A percentile compares a stretch with the other conserved stretches of the same genome.
Evolutionary conservation across 1,284 basidiomycete species (phyloP).

Genomic region (Retiboletus fuscus): DNA sequence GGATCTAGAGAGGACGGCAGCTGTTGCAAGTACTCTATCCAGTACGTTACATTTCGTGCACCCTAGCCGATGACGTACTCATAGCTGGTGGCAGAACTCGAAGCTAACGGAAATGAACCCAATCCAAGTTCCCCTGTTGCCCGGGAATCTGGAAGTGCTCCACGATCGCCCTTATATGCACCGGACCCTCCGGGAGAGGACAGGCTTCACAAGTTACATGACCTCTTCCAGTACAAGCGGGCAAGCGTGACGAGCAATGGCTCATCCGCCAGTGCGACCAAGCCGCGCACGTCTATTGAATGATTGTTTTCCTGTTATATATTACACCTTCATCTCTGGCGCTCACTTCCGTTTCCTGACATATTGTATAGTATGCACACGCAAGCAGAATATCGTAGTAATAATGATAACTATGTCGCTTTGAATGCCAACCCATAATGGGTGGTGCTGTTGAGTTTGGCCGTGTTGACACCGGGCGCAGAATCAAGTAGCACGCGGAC

Average conservation of each 20-base stretch:
- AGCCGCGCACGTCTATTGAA: conserved; percentile 35
- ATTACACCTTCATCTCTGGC: conserved; percentile 35
- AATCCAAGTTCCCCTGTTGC: conserved; percentile 42
- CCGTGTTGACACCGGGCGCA: conserved; percentile 38
- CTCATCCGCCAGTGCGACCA: conserved; percentile 56
- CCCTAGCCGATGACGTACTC: conserved; percentile 27
- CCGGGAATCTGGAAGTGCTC: conserved; percentile 41
- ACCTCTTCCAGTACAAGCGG: conserved; percentile 82
- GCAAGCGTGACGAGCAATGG: conserved; percentile 74
- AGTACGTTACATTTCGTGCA: conserved; percentile 61
- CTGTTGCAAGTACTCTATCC: conserved; percentile 80
- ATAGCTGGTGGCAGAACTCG: conserved; percentile 63
- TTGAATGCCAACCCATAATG: no score
- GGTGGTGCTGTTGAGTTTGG: conserved; percentile 37
- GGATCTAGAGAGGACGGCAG: conserved; percentile 82
- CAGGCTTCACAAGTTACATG: conserved; percentile 77
- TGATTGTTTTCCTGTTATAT: conserved; percentile 40
- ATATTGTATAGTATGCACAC: conserved; percentile 47
- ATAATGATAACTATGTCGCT: conserved; percentile 24
- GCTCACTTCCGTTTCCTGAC: conserved; percentile 41
- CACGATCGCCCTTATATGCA: conserved; percentile 46
- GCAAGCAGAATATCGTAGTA: conserved; percentile 41
- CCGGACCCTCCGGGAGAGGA: conserved; percentile 63
- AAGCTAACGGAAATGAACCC: conserved; percentile 62
- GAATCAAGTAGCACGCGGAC: not conserved